Evolutionary conservation across 2,329 filamentous ascomycete species (phyloP).

Genomic region (Microdochium trichocladiopsis): DNA sequence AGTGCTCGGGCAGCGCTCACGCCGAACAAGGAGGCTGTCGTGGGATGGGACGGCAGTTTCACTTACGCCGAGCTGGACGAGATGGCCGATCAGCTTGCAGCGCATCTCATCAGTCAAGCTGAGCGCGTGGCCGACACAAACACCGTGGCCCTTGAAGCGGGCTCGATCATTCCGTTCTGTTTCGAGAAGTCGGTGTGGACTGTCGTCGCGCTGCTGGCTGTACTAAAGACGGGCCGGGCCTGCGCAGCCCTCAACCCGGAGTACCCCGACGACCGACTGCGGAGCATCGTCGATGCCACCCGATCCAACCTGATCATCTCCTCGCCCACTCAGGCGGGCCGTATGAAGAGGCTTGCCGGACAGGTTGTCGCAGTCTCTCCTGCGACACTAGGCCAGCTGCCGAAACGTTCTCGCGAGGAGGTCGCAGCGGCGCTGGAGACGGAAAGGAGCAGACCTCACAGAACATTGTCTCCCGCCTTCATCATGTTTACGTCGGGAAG

Average conservation of each 20-base stretch:
- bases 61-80: neutral
- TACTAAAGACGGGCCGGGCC: constrained; percentile 1
- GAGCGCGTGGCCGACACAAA: neutral
- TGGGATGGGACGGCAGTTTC: neutral
- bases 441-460: neutral
- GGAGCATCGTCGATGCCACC: neutral
- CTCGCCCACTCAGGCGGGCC: neutral
- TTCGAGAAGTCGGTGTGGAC: neutral
- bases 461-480: constrained; percentile 1
- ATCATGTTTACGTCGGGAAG: constrained; percentile 5
- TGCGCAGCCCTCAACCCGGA: constrained; percentile 1
- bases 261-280: neutral
- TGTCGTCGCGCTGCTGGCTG: neutral
- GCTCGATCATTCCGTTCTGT: no score
- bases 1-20: neutral
- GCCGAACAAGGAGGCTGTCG: neutral
- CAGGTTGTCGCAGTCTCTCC: no score
- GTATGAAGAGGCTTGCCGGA: no score
- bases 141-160: neutral
- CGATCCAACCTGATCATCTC: neutral
- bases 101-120: neutral
- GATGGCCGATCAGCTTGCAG: neutral
- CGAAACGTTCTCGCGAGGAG: neutral
- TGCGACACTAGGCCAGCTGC: no score
- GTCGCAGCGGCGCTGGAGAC: neutral